Evolutionary conservation across 2,329 filamentous ascomycete species (phyloP).

Genomic region (Cercospora zeae-maydis): DNA sequence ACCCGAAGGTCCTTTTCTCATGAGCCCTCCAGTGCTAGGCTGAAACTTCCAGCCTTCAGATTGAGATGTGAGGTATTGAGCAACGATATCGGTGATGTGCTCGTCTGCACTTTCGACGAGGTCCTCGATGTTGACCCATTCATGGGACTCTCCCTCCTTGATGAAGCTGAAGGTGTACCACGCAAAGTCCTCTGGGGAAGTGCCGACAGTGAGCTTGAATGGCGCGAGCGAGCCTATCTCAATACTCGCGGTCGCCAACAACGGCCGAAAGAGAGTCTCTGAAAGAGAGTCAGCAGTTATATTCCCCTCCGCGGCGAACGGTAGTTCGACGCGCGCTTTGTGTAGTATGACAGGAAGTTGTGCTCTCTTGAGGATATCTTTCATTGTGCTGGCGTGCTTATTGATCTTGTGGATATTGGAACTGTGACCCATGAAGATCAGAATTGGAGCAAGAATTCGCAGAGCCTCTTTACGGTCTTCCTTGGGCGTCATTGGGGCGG

Average conservation of each 20-base stretch:
- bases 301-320: neutral
- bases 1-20: neutral
- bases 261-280: neutral
- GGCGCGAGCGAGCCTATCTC: neutral
- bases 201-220: neutral
- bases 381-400: neutral
- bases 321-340: neutral
- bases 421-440: neutral
- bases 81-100: neutral
- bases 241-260: constrained; percentile 2
- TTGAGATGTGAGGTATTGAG: neutral
- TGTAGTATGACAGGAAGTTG: neutral
- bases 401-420: constrained; percentile 4
- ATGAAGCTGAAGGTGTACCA: neutral
- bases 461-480: constrained; percentile 36
- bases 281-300: neutral
- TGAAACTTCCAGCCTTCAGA: neutral
- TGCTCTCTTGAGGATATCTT: neutral
- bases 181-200: neutral
- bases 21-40: neutral
- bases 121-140: neutral
- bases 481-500: constrained; percentile 52
- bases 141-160: neutral
- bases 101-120: neutral
- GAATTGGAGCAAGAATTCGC: constrained; percentile 1